phyloP scores from a whole-genome alignment of 2,329 filamentous ascomycete genomes.

The Whalleya microplaca region DNA sequence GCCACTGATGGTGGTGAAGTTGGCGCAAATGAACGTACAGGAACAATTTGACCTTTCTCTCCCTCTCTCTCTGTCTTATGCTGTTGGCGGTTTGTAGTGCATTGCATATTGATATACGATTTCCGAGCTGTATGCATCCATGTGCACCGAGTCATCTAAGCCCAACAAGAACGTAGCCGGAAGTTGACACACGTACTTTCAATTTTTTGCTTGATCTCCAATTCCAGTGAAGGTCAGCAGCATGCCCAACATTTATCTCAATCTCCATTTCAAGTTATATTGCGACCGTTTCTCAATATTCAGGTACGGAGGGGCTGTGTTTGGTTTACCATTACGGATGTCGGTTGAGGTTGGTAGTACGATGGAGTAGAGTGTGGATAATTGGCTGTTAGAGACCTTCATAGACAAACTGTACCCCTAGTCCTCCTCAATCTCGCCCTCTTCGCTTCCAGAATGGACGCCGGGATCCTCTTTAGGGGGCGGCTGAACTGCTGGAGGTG shows the following conservation, averaged over 20 bases:
- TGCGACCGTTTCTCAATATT: neutral
- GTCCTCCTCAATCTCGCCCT: constrained; percentile 95
- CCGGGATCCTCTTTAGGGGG: constrained; percentile 58
- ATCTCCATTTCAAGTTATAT: neutral
- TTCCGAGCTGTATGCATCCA: constrained; percentile 29
- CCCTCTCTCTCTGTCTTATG: no score
- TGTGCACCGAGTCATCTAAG: constrained; percentile 32
- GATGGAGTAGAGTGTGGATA: neutral
- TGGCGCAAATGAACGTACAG: constrained; percentile 12
- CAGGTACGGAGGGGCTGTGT: neutral
- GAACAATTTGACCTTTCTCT: neutral
- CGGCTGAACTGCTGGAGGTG: constrained; percentile 48
- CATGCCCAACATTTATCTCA: neutral
- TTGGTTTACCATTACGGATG: no score
- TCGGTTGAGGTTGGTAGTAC: neutral
- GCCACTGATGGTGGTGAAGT: neutral
- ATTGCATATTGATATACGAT: neutral
- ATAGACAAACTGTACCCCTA: constrained; percentile 35
- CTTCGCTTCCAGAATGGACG: constrained; percentile 87
- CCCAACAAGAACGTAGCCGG: constrained; percentile 30
- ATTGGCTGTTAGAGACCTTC: constrained; percentile 4
- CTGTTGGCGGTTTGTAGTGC: neutral
- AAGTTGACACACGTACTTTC: constrained; percentile 34
- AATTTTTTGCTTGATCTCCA: constrained; percentile 8
- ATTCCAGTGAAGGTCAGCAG: constrained; percentile 1